Evolutionary conservation across 768 basidiomycete species (phyloP).

Genomic region (Agrocybe praecox): DNA sequence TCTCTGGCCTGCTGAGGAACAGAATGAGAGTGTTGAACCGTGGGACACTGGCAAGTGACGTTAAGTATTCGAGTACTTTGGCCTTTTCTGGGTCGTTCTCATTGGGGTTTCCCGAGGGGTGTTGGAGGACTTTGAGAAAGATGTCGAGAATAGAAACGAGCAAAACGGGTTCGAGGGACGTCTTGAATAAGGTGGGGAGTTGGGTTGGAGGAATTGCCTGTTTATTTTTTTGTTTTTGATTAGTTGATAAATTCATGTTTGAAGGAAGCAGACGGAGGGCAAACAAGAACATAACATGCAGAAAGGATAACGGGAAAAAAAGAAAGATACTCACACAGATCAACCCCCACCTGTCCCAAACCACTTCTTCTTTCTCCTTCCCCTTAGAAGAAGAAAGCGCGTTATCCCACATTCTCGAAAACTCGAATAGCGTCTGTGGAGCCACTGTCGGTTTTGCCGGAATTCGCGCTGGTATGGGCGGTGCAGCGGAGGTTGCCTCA

Average conservation of each 20-base stretch:
- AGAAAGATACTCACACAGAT: slow-evolving; percentile 49
- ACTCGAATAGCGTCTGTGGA: slow-evolving; percentile 55
- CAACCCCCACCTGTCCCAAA: slow-evolving; percentile 55
- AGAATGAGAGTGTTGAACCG: slow-evolving; percentile 66
- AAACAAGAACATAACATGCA: not conserved
- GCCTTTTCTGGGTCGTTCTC: slow-evolving; percentile 8
- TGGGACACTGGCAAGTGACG: slow-evolving; percentile 52
- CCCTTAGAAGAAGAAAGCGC: slow-evolving; percentile 28
- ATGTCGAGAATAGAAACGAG: slow-evolving; percentile 59
- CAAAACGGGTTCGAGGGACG: slow-evolving; percentile 67
- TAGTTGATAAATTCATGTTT: not conserved
- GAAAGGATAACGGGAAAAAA: not conserved
- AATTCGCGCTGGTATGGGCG: not conserved
- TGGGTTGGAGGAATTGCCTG: slow-evolving; percentile 58
- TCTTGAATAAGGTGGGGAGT: slow-evolving; percentile 67
- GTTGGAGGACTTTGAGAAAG: slow-evolving; percentile 37
- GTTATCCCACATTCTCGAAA: slow-evolving; percentile 59
- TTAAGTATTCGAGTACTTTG: slow-evolving; percentile 49
- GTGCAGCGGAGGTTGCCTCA: not conserved
- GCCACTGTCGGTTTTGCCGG: slow-evolving; percentile 15
- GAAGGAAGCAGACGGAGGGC: not conserved
- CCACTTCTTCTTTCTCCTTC: not conserved
- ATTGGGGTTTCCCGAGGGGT: not conserved
- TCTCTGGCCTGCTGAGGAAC: slow-evolving; percentile 64
- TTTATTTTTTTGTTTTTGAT: not conserved